Evolutionary conservation across 345 rosid genomes (phyloP).

Genomic region (Microthlaspi erraticum): DNA sequence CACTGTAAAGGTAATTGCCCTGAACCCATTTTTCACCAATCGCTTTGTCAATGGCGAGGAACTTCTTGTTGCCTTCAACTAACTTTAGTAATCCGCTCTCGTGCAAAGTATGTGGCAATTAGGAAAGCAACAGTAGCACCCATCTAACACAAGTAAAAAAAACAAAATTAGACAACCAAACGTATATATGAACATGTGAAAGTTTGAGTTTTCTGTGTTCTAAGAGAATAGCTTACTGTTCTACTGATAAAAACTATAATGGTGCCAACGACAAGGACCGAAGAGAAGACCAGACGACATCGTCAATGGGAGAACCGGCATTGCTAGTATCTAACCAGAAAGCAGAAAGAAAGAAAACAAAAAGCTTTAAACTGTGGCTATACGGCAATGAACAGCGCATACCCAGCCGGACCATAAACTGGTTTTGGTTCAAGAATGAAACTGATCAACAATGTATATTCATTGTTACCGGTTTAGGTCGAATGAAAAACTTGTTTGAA

Average conservation of each 20-base stretch:
- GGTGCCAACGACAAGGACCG: conserved; percentile 83
- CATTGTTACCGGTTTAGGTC: no score
- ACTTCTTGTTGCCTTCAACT: conserved; percentile 94
- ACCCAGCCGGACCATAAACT: conserved; percentile 97
- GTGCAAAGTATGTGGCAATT: conserved; percentile 96
- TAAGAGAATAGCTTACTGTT: conserved; percentile 61
- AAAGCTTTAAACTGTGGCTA: conserved; percentile 39
- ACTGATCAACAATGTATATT: no score
- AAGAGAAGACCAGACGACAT: conserved; percentile 99
- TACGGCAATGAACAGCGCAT: conserved; percentile 88
- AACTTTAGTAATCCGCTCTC: conserved; percentile 91
- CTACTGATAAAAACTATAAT: conserved; percentile 97
- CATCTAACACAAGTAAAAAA: conserved; percentile 54
- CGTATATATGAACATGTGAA: conserved; percentile 8
- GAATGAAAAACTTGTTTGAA: conserved; percentile 42
- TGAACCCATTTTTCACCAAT: conserved; percentile 96
- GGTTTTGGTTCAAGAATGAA: conserved; percentile 41
- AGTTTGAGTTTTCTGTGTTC: background rate
- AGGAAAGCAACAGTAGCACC: conserved; percentile 94
- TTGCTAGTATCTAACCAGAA: conserved; percentile 74
- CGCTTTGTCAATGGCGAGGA: conserved; percentile 96
- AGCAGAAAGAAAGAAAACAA: background rate
- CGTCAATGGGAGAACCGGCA: conserved; percentile 94
- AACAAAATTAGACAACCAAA: conserved; percentile 28
- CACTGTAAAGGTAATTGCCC: conserved; percentile 85